Conservation (phyloP, 1,139 yeast genomes). For the Taiozyma sp. region DNA sequence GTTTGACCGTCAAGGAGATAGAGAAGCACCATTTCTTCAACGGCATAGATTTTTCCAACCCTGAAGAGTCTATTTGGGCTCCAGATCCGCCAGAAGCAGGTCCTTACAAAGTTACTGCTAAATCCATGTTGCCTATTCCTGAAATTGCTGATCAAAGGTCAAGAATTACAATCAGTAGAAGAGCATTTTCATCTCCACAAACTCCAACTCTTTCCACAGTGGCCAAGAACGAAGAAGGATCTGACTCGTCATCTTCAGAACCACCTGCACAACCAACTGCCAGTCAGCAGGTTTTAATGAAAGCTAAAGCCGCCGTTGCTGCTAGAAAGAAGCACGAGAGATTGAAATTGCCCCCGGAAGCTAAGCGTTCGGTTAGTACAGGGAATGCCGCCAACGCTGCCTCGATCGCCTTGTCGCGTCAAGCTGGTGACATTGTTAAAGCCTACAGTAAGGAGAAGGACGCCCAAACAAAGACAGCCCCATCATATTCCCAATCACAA, state of each 20-base stretch:
- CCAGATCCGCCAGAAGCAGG: constrained; percentile 68
- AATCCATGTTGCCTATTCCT: constrained; percentile 39
- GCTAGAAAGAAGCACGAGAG: constrained; percentile 21
- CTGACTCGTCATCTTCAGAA: constrained; percentile 9
- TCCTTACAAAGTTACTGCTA: constrained; percentile 57
- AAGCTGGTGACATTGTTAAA: constrained; percentile 22
- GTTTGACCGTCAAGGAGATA: constrained; percentile 67
- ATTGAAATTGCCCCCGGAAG: constrained; percentile 20
- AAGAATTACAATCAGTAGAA: constrained; percentile 23
- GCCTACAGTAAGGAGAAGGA: constrained; percentile 15
- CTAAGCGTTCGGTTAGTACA: constrained; percentile 10
- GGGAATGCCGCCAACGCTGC: constrained; percentile 34
- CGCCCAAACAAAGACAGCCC: not conserved
- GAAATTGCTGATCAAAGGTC: constrained; percentile 20
- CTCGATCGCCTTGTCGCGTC: constrained; percentile 26
- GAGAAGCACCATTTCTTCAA: constrained; percentile 76
- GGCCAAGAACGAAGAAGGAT: constrained; percentile 7
- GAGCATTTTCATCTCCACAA: constrained; percentile 29
- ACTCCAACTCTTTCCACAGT: constrained; percentile 20
- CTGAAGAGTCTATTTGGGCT: constrained; percentile 61
- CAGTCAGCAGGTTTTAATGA: constrained; percentile 21
- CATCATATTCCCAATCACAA: not conserved
- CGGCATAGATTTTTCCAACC: constrained; percentile 56
- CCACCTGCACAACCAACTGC: constrained; percentile 23
- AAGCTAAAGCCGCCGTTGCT: constrained; percentile 23